Evolutionary conservation across 257 asterid species (phyloP).

Genomic region (Nicotiana otophora): DNA sequence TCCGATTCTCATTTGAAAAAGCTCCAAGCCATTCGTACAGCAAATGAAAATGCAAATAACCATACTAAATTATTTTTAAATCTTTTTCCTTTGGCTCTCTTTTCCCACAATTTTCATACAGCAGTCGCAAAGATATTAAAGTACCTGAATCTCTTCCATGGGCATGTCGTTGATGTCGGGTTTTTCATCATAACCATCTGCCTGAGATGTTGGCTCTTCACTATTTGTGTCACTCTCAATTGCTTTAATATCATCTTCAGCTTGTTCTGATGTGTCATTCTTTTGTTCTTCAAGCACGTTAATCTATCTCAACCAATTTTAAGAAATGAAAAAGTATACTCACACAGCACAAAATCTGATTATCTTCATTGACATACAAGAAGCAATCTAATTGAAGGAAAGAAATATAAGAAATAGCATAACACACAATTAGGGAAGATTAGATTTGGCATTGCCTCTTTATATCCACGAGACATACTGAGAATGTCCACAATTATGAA

Average conservation of each 20-base stretch:
- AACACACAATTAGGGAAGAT: not conserved
- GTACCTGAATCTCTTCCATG: slow-evolving; percentile 61
- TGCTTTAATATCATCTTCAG: slow-evolving; percentile 60
- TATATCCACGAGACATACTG: not conserved
- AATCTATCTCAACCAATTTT: slow-evolving; percentile 35
- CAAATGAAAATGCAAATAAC: not conserved
- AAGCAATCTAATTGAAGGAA: not conserved
- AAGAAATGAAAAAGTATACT: not conserved
- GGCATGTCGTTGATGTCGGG: slow-evolving; percentile 89
- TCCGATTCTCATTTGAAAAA: not conserved
- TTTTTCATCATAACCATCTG: slow-evolving; percentile 57
- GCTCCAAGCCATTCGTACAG: not conserved
- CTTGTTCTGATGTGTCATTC: slow-evolving; percentile 53
- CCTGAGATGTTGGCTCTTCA: slow-evolving; percentile 38
- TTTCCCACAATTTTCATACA: not conserved
- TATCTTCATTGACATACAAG: not conserved
- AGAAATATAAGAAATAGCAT: not conserved
- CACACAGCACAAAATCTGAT: not conserved
- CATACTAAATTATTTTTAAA: not conserved
- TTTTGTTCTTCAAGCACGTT: slow-evolving; percentile 78
- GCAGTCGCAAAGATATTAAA: not conserved
- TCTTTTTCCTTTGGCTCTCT: not conserved
- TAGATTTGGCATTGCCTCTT: not conserved
- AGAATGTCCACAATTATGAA: not conserved
- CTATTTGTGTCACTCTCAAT: slow-evolving; percentile 36